Percentiles rank a stretch among this genome's conserved stretches.
Evolutionary conservation across 2,329 filamentous ascomycete genomes (phyloP).

Genomic region (Fusarium sp.): DNA sequence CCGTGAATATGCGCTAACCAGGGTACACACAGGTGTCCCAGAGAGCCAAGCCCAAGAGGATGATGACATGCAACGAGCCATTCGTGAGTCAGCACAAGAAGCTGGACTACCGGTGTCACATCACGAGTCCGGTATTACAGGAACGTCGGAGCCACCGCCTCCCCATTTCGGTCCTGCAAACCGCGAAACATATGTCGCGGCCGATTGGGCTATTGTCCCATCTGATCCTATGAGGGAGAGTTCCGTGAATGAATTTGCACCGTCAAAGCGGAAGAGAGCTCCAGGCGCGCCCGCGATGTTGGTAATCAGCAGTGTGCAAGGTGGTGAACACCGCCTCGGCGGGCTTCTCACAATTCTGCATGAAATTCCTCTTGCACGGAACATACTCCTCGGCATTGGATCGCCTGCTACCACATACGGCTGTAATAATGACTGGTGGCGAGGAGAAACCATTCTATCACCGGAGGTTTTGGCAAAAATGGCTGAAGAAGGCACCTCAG

Average conservation of each 20-base stretch:
- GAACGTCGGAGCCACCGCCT: constrained; percentile 50
- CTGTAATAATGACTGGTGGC: constrained; percentile 69
- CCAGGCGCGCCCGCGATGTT: constrained; percentile 62
- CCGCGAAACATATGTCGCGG: constrained; percentile 62
- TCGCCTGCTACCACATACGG: constrained; percentile 59
- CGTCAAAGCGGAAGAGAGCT: constrained; percentile 56
- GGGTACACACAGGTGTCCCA: constrained; percentile 49
- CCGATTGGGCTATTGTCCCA: constrained; percentile 68
- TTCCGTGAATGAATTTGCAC: constrained; percentile 36
- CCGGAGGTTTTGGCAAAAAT: constrained; percentile 49
- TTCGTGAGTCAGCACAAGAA: constrained; percentile 64
- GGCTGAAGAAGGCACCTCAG: constrained; percentile 45
- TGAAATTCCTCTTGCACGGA: constrained; percentile 66
- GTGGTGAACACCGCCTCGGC: constrained; percentile 56
- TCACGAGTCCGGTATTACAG: constrained; percentile 63
- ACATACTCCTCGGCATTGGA: constrained; percentile 60
- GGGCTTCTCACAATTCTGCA: constrained; percentile 67
- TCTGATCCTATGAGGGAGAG: constrained; percentile 43
- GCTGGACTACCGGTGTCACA: constrained; percentile 54
- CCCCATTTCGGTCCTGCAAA: constrained; percentile 69
- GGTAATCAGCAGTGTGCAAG: constrained; percentile 46
- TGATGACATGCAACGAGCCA: constrained; percentile 63
- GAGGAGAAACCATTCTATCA: constrained; percentile 60
- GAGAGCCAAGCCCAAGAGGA: constrained; percentile 58
- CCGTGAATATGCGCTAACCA: constrained; percentile 38